Conservation (phyloP, 2,329 filamentous ascomycete genomes). For the Rhinocladiella mackenziei region DNA sequence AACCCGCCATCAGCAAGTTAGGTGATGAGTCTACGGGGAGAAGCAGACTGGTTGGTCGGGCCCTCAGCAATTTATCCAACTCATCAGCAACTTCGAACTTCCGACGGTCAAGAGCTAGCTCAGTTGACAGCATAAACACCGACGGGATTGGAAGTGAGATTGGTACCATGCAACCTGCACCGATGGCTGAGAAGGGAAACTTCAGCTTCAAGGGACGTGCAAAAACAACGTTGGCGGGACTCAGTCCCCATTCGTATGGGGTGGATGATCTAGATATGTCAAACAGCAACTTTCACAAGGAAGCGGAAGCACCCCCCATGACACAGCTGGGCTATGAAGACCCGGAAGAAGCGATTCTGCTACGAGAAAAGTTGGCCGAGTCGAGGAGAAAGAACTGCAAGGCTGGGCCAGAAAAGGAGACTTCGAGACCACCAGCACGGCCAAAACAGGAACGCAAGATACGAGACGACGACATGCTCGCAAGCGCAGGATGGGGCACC, state of each 20-base stretch:
- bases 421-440: slow-evolving; percentile 30
- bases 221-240: slow-evolving; percentile 27
- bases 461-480: slow-evolving; percentile 24
- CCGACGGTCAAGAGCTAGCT: slow-evolving; percentile 44
- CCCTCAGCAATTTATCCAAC: slow-evolving; percentile 41
- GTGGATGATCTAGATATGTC: slow-evolving; percentile 30
- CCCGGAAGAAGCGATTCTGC: slow-evolving; percentile 49
- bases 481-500: slow-evolving; percentile 22
- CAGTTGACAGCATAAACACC: slow-evolving; percentile 48
- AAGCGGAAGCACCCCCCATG: slow-evolving; percentile 40
- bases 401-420: slow-evolving; percentile 37
- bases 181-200: slow-evolving; percentile 8
- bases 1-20: slow-evolving; percentile 24
- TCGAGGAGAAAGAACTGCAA: slow-evolving; percentile 33
- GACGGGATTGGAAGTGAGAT: slow-evolving; percentile 34
- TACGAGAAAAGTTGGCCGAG: slow-evolving; percentile 54
- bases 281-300: slow-evolving; percentile 30
- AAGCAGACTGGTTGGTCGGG: slow-evolving; percentile 41
- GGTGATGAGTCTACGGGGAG: slow-evolving; percentile 30
- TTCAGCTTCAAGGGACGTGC: slow-evolving; percentile 22
- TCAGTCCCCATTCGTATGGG: slow-evolving; percentile 35
- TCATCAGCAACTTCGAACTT: slow-evolving; percentile 33
- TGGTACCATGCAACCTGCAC: slow-evolving; percentile 27
- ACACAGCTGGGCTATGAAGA: slow-evolving; percentile 49
- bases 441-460: slow-evolving; percentile 20